Conservation (phyloP, 345 rosid species). For the Lumnitzera racemosa region DNA sequence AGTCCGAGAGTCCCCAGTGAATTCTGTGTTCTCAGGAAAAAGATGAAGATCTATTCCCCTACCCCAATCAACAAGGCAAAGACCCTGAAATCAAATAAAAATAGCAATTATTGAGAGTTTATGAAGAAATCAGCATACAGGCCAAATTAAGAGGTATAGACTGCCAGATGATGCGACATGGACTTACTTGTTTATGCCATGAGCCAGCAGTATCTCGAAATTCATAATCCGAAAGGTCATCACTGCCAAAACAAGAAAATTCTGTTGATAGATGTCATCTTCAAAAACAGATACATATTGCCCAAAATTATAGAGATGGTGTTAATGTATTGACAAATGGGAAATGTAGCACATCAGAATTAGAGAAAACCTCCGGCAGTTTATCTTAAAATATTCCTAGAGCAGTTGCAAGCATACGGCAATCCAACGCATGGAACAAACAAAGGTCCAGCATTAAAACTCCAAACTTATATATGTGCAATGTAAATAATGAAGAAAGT, state of each 20-base stretch:
- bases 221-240: slow-evolving; percentile 48
- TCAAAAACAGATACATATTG: too few relatives aligned
- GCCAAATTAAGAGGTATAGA: neutral
- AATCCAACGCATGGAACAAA: too few relatives aligned
- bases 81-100: slow-evolving; percentile 45
- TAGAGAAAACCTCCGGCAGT: too few relatives aligned
- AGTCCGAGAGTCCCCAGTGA: slow-evolving; percentile 74
- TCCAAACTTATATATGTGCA: too few relatives aligned
- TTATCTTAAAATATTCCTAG: too few relatives aligned
- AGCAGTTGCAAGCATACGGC: too few relatives aligned
- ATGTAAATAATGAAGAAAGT: too few relatives aligned
- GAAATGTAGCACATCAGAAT: too few relatives aligned
- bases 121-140: neutral
- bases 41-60: slow-evolving; percentile 82
- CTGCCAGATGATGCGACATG: neutral
- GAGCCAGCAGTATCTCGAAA: slow-evolving; percentile 52
- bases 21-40: slow-evolving; percentile 52
- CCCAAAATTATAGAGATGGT: too few relatives aligned
- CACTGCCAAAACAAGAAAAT: slow-evolving; percentile 27
- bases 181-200: slow-evolving; percentile 67
- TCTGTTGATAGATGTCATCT: neutral
- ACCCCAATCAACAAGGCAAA: slow-evolving; percentile 96
- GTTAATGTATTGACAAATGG: too few relatives aligned
- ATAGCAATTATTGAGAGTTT: neutral
- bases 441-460: too few relatives aligned